Base-by-base conservation (phyloP, 73 alveolate genomes). In the Paramecium tetraurelia region DNA sequence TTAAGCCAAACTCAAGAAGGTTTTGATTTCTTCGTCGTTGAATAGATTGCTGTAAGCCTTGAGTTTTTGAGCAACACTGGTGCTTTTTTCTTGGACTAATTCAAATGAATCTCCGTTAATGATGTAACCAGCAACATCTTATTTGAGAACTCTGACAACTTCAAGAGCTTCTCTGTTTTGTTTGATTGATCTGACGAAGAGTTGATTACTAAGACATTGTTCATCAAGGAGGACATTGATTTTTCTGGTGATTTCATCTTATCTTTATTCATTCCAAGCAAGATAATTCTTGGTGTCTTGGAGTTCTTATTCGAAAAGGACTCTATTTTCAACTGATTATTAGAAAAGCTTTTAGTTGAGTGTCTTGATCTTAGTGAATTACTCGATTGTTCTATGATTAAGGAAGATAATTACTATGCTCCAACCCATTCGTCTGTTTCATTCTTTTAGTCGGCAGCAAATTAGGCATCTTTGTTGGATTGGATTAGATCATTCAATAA, bases 391-490 rank as follows among this genome's bases (percentile, higher is more conserved):
- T 80, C 90, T 80, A 43, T 8, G 50, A 44, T 41, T 11, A 8
- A 12, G 24, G 36, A 14, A 43, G 7, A 53, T 80, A 44, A 36
- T 35, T 72, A 80, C 90, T 80, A 48, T 20, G 70, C 90, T 10
- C 90, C 90, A 80, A 80, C 75, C 76, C 75, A 80, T 80, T 80
- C 90, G 24, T 80, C 90, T 31, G 90, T 80, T 41, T 80, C 75
- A 48, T 80, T 80, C 90, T 80, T 80, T 41, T 41, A 20, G 18
- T 80, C 90, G 7, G 90, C 90, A 18, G 90, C 90, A 22, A 43
- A 80, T 48, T 80, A 22, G 8, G 90, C 75, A 46, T 80, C 90
- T 63, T 44, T 44, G 18, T 80, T 80, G 22, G 90, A 80, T 80
- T 80, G 21, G 14, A 44, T 21, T 9, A 80, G 57, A 46, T 80